These are phyloP conservation scores for Trypanosomatidae sp. DNA, from an alignment of 208 protist species.

Conservation along the genomic window DNA sequence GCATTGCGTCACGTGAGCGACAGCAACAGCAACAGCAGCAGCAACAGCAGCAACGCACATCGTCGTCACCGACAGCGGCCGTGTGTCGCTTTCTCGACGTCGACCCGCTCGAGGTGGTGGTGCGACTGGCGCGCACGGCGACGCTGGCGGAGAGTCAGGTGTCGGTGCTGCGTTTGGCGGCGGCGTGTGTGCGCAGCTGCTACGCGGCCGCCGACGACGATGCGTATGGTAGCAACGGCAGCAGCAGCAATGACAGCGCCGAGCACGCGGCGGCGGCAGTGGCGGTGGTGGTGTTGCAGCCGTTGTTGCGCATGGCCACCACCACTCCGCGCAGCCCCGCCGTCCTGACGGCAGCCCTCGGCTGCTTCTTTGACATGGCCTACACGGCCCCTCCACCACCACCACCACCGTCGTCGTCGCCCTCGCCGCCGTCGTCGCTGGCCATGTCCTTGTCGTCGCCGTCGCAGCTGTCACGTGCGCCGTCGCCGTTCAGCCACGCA, in stretches of 20 bases:
- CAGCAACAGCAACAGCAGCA: too few species aligned
- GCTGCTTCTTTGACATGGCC: constrained; percentile 51
- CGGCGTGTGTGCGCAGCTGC: constrained; percentile 18
- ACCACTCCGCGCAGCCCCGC: constrained; percentile 20
- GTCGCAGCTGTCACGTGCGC: too few species aligned
- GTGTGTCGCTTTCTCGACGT: constrained; percentile 29
- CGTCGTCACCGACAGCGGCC: constrained; percentile 3
- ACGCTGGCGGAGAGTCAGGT: constrained; percentile 42
- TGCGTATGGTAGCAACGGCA: too few species aligned
- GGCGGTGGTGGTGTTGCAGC: constrained; percentile 16
- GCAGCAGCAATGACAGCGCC: too few species aligned
- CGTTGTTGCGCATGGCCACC: constrained; percentile 18
- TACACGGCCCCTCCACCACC: too few species aligned
- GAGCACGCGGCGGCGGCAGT: too few species aligned
- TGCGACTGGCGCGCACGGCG: constrained; percentile 16
- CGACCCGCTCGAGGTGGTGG: constrained; percentile 54
- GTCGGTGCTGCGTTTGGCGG: constrained; percentile 22
- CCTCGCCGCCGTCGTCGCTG: not conserved
- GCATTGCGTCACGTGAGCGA: too few species aligned
- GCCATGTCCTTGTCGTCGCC: constrained; percentile 1
- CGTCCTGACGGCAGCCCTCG: constrained; percentile 34
- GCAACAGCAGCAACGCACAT: too few species aligned
- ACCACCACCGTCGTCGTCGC: constrained; percentile 10
- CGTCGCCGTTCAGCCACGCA: too few species aligned
- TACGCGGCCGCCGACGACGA: constrained; percentile 32